Evolutionary conservation across 2,329 filamentous ascomycete genomes (phyloP).

Genomic region (Sporothrix curviconia): DNA sequence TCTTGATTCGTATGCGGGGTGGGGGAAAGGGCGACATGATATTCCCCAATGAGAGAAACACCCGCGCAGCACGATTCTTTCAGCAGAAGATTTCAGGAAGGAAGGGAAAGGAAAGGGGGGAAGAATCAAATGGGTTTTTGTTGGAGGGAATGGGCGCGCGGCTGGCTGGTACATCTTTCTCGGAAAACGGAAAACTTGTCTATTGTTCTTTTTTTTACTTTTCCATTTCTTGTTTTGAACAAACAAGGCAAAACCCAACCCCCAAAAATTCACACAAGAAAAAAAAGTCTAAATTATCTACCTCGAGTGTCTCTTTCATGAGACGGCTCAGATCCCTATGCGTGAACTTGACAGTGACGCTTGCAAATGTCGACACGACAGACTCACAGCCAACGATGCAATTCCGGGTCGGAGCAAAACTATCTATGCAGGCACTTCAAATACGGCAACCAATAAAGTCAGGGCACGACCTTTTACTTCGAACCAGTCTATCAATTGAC

Average conservation of each 20-base stretch:
- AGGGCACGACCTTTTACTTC: not conserved
- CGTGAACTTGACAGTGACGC: too few relatives aligned
- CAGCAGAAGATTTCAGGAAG: not conserved
- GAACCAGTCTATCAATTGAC: not conserved
- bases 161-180: constrained; percentile 20
- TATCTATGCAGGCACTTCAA: too few relatives aligned
- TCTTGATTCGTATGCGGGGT: not conserved
- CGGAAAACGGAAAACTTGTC: constrained; percentile 19
- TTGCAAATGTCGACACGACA: too few relatives aligned
- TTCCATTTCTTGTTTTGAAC: constrained; percentile 4
- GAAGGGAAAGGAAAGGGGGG: not conserved
- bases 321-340: too few relatives aligned
- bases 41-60: not conserved
- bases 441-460: too few relatives aligned
- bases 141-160: constrained; percentile 16
- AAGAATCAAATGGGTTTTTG: not conserved
- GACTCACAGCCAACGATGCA: too few relatives aligned
- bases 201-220: constrained; percentile 15
- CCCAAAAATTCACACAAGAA: constrained; percentile 8
- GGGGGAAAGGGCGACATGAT: not conserved
- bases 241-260: not conserved
- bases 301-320: too few relatives aligned
- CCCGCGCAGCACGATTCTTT: not conserved
- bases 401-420: too few relatives aligned
- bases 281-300: constrained; percentile 16